These are phyloP conservation scores for Xylaria palmicola DNA, from an alignment of 495 filamentous ascomycete genomes.

Conservation along the genomic window DNA sequence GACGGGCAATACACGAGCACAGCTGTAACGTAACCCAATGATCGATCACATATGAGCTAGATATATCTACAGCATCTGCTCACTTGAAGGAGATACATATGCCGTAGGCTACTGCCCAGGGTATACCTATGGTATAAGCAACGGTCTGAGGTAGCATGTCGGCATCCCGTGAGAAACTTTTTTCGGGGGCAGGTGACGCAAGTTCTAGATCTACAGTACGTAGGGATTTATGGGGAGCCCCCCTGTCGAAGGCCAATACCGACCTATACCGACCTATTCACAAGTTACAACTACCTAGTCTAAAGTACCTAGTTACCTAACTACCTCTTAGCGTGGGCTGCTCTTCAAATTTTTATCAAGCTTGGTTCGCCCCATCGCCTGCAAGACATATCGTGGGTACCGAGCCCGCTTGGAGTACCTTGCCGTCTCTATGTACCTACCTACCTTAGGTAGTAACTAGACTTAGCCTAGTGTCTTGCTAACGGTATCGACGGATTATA, in stretches of 20 bases:
- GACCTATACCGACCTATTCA: too few species aligned
- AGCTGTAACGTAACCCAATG: neutral
- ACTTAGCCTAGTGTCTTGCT: too few species aligned
- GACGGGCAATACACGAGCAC: neutral
- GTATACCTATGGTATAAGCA: too few species aligned
- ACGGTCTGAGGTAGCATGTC: too few species aligned
- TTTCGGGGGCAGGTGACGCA: constrained; percentile 7
- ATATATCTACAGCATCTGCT: too few species aligned
- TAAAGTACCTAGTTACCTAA: too few species aligned
- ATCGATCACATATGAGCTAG: too few species aligned
- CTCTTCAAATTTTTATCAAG: constrained; percentile 10
- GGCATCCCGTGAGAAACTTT: neutral
- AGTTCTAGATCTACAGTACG: constrained; percentile 1
- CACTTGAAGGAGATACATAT: too few species aligned
- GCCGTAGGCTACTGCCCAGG: too few species aligned
- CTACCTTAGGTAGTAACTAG: neutral
- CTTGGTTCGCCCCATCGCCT: constrained; percentile 2
- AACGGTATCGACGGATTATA: too few species aligned
- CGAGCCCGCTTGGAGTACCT: neutral
- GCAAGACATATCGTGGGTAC: constrained; percentile 8
- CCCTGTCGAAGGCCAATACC: neutral
- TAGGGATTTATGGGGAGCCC: neutral
- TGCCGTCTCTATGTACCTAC: neutral
- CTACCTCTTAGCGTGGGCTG: constrained; percentile 3
- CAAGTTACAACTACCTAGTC: too few species aligned